Evolutionary conservation across 495 filamentous ascomycete species (phyloP), one percentile per base, ranked within the genome.

Genomic region (Aspergillus funiculosus): DNA sequence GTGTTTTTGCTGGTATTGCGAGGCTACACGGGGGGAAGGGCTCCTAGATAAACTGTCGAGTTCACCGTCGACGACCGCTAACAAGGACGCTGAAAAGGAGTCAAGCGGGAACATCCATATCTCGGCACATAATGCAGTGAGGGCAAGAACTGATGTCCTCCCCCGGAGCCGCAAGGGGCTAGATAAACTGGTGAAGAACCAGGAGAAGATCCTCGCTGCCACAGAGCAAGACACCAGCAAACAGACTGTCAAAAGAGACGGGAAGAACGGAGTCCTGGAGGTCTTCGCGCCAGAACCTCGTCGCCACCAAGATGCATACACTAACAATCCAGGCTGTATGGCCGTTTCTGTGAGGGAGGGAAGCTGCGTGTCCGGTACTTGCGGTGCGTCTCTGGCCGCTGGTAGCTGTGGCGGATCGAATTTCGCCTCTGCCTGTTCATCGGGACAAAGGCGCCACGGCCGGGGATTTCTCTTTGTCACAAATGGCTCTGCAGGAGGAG

Each of bases 1-100:
- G 58, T 94, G 88, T 52, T 86, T 83, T 1, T 94, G 88, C 62
- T 94, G 88, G 87, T 89, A 87, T 57, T 94, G 88, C 64, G 87
- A 91, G 69, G 78, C 82, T 14, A 6, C 76, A n/a, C 82, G 50
- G 40, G 5, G 27, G 5, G 10, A 14, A 67, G 72, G 28, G 75
- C 20, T 3, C 9, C n/a, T 26, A 10, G 17, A 9, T 7, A 15
- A 67, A 10, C 48, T 60, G 51, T 57, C 42, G n/a, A 1, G 26
- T n/a, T n/a, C n/a, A 28, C 6, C 31, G 4, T 35, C 39, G 19
- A 38, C 28, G 74, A 77, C 57, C 61, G 72, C 56, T 39, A 49
- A 13, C 5, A 28, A 41, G 6, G 70, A 72, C 2, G 72, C 69
- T 39, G 51, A 51, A 2, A 64, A 75, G 20, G 50, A 66, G 20